Percentiles rank a stretch among this genome's conserved stretches.
phyloP scores from a whole-genome alignment of 2,329 filamentous ascomycete genomes.

The Triangularia verruculosa region DNA sequence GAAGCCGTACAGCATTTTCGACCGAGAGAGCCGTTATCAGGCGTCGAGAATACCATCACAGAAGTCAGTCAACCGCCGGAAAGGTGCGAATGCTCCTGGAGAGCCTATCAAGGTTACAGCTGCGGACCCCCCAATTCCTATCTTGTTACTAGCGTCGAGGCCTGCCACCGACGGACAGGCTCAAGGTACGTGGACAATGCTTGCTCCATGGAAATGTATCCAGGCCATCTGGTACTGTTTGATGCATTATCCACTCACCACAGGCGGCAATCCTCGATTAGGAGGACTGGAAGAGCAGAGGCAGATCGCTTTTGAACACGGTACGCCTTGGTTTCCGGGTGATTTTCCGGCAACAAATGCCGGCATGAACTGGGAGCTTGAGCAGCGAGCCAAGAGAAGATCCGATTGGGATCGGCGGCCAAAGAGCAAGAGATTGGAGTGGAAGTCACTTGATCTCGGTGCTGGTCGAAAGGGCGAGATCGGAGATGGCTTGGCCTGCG shows the following conservation, averaged over 20 bases:
- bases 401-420: constrained; percentile 72
- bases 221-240: constrained; percentile 80
- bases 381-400: constrained; percentile 58
- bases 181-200: constrained; percentile 74
- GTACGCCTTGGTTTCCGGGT: constrained; percentile 77
- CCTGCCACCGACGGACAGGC: constrained; percentile 44
- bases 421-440: constrained; percentile 76
- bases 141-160: constrained; percentile 65
- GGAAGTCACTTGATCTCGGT: constrained; percentile 71
- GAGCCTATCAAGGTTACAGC: constrained; percentile 53
- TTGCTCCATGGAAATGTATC: constrained; percentile 90
- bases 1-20: constrained; percentile 59
- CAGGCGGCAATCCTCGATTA: constrained; percentile 76
- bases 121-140: constrained; percentile 73
- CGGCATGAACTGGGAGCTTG: constrained; percentile 73
- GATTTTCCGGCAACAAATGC: constrained; percentile 79
- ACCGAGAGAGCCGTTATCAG: constrained; percentile 61
- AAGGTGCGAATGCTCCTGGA: constrained; percentile 61
- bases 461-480: constrained; percentile 75
- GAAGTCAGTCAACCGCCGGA: constrained; percentile 76
- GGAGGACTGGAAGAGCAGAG: constrained; percentile 76
- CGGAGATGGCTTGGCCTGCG: constrained; percentile 77
- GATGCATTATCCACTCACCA: constrained; percentile 76
- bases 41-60: constrained; percentile 70
- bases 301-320: constrained; percentile 79